Evolutionary conservation across 139 green algal species (phyloP), one percentile per base, ranked within the genome.

Genomic region (Zygnema circumcarinatum): DNA sequence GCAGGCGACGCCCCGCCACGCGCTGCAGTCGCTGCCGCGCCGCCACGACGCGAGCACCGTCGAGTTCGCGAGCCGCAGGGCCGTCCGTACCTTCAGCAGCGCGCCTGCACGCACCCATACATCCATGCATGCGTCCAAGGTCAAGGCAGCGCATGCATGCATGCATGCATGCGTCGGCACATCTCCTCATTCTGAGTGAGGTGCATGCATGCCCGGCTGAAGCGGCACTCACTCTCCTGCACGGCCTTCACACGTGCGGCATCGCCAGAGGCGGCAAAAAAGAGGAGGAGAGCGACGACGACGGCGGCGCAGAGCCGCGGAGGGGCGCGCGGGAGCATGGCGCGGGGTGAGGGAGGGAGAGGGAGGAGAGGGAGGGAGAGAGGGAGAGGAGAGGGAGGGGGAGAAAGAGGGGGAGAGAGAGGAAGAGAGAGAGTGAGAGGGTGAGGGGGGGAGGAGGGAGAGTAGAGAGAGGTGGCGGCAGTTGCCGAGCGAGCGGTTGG

Each of bases 391-490:
- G 69, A 20, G 69, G 7, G 20, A 7, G 11, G 40, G 69, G 40
- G 69, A 78, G 69, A 78, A 35, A 78, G 69, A 78, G 69, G 40
- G 69, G 40, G 69, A 78, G 69, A 78, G 69, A 78, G 69, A 78
- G 69, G 16, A 35, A 7, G 20, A 7, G 11, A 78, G 69, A 78
- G 69, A 7, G 20, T 16, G 11, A 22, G 20, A 33, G 21, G 22
- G 68, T 52, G 7, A 32, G 69, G 40, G 69, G 16, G 11, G 38
- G 11, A 21, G 0, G 20, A 3, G 68, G 68, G 1, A 16, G 1
- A 35, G 38, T 53, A 35, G 35, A 36, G 68, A 35, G 38, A 36
- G 16, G 16, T 25, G 16, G 20, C 29, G 68, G 38, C 38, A 16
- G 38, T 53, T 16, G 25, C n/a, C n/a, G n/a, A n/a, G n/a, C n/a